Conservation (phyloP, 2,329 filamentous ascomycete genomes). For the Calonectria hawksworthii region DNA sequence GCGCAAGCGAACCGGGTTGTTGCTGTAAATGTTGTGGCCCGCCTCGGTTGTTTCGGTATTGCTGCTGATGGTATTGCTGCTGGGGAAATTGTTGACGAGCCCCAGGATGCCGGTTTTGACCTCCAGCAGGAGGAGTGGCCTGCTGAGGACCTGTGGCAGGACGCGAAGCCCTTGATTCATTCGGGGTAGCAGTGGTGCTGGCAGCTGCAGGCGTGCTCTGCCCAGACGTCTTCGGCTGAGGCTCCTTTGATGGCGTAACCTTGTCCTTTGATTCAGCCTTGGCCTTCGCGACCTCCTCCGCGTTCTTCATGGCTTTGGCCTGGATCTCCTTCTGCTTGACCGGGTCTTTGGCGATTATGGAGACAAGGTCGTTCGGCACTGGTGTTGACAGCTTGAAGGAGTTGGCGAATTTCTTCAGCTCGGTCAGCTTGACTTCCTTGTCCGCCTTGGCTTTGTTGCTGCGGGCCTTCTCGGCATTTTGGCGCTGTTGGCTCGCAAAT, state of each 20-base stretch:
- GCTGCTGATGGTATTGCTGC: constrained; percentile 61
- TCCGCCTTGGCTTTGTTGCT: constrained; percentile 76
- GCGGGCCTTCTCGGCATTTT: constrained; percentile 69
- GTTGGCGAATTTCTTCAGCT: constrained; percentile 93
- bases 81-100: constrained; percentile 64
- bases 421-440: constrained; percentile 92
- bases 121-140: constrained; percentile 43
- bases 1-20: constrained; percentile 61
- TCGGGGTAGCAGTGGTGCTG: constrained; percentile 32
- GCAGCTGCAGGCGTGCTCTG: constrained; percentile 37
- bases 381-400: constrained; percentile 96
- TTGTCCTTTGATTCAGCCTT: constrained; percentile 65
- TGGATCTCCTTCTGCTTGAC: constrained; percentile 94
- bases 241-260: constrained; percentile 58
- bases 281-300: constrained; percentile 72
- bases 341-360: constrained; percentile 97
- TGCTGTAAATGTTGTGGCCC: constrained; percentile 59
- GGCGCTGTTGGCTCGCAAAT: constrained; percentile 71
- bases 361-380: constrained; percentile 90
- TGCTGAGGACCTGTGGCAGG: constrained; percentile 53
- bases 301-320: constrained; percentile 85
- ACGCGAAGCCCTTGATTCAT: constrained; percentile 50
- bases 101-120: constrained; percentile 60
- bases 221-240: constrained; percentile 56
- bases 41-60: constrained; percentile 63